Evolutionary conservation across 2,329 filamentous ascomycete genomes (phyloP), one percentile per base, ranked within the genome.

Genomic region (Scolecobasidium constrictum): DNA sequence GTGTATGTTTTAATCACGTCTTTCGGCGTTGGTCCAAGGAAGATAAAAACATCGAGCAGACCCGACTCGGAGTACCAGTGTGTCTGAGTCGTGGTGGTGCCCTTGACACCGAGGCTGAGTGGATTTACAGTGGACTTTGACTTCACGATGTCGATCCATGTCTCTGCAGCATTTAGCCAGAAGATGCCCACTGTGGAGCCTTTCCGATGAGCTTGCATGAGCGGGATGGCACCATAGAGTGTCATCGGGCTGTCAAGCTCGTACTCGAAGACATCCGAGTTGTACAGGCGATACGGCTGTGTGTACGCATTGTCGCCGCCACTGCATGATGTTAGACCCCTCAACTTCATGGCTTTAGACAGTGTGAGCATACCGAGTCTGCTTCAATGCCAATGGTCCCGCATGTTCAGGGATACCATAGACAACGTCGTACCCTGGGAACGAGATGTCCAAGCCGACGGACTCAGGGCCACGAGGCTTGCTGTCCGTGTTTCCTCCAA

Each of bases 241-340:
- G 92, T 96, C 92, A 98, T 98, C 1, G 92, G 88, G 62, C 87
- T 96, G 62, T 96, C 85, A 53, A 95, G 75, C 53, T 94, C 81
- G 61, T 98, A 98, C 65, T 98, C 92, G 53, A 98, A 98, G 9
- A 98, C 92, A 59, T 98, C 92, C 22, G 86, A 76, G 61, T 98
- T 98, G 68, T 95, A 95, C 61, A 98, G 65, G 28, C 92, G 78
- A 66, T 98, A 98, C 1, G 92, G 92, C 48, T 98, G 86, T 7
- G 74, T 71, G 62, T 92, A 86, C 53, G 86, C 85, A 47, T 84
- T 86, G 16, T 86, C 77, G 18, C 87, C 87, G 41, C 90, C 92
- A 42, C 71, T 72, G 45, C 3, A 2, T 20, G 18, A 36, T 47
- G 44, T 48, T 41, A 12, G 38, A 20, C 42, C 28, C 28, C 12